Base-by-base conservation (phyloP, 495 filamentous ascomycete species). In the Xylaria intraflava region DNA sequence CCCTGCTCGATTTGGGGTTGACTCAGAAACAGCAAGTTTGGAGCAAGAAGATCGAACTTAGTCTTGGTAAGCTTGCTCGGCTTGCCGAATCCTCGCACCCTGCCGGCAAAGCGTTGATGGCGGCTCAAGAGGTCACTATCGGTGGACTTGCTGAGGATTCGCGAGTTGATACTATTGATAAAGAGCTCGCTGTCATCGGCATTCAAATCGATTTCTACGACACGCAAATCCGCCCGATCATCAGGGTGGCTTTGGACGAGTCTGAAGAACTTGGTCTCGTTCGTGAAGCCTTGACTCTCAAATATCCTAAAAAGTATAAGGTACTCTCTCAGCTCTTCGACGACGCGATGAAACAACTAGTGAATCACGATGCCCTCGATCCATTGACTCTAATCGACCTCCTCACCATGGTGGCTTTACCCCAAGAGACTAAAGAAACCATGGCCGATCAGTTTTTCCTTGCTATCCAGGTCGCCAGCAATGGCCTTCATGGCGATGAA, bases 41-140 rank as follows among this genome's bases (percentile, higher is more conserved):
- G 90, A 87, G 78, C 67, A 89, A 92, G 67, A 93, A 93, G 65
- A 85, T 94, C 31, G 83, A 96, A 65, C 72, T 96, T n/a, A 91
- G 88, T 41, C 75, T 97, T 19, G 83, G 87, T 10, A 96, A 95
- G 68, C 72, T 98, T 8, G 79, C 87, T 12, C 76, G 85, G 52
- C 65, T 96, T 53, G 86, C 87, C 26, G 83, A 76, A 35, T 60
- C 67, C 6, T 51, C 65, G 47, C 53, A 71, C 44, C 58, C 65
- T 51, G 62, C 65, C 54, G 66, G 76, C 55, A 61, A 64, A 45
- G 53, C 58, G 14, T 66, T 58, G 6, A 53, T 51, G 49, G 67
- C 60, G 19, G 20, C 58, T 11, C 64, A 66, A 35, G 57, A 61
- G 10, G 54, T 60, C 58, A 41, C 29, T 20, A 39, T 58, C 55